Evolutionary conservation across 495 filamentous ascomycete genomes (phyloP).

Genomic region (Lineolata rhizophorae): DNA sequence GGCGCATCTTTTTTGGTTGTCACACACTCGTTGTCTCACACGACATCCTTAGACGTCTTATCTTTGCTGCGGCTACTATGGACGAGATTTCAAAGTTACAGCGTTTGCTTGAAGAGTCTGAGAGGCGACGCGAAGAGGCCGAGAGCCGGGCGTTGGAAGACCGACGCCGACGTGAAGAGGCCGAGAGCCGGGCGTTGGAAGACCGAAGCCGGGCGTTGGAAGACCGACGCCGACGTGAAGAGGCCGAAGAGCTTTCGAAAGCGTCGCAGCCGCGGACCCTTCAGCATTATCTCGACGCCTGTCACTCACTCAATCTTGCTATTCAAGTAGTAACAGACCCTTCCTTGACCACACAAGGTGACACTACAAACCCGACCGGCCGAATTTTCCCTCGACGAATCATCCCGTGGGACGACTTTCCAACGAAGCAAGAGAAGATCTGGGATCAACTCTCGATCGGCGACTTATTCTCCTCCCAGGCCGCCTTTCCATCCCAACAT

Average conservation of each 20-base stretch:
- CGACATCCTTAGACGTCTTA: too few species aligned
- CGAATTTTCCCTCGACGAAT: constrained; percentile 17
- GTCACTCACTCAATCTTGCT: constrained; percentile 14
- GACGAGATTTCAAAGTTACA: not conserved
- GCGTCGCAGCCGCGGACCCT: constrained; percentile 10
- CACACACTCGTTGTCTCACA: too few species aligned
- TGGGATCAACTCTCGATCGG: constrained; percentile 11
- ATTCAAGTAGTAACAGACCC: constrained; percentile 15
- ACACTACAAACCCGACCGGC: constrained; percentile 14
- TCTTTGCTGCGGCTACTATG: not conserved
- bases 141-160: too few species aligned
- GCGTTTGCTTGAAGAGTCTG: constrained; percentile 3
- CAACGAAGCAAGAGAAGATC: constrained; percentile 9
- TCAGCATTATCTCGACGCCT: constrained; percentile 15
- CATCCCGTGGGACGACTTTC: constrained; percentile 16
- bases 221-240: constrained; percentile 14
- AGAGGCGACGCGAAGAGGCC: constrained; percentile 10
- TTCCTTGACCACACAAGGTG: constrained; percentile 15
- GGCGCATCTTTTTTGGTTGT: too few species aligned
- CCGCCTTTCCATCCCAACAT: constrained; percentile 13
- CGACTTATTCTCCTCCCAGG: constrained; percentile 10
- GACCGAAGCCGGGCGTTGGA: not conserved
- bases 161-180: not conserved
- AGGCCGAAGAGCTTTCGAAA: constrained; percentile 8
- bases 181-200: not conserved